These are phyloP conservation scores for Triangularia setosa DNA, from an alignment of 2,329 filamentous ascomycete genomes.

Conservation along the genomic window DNA sequence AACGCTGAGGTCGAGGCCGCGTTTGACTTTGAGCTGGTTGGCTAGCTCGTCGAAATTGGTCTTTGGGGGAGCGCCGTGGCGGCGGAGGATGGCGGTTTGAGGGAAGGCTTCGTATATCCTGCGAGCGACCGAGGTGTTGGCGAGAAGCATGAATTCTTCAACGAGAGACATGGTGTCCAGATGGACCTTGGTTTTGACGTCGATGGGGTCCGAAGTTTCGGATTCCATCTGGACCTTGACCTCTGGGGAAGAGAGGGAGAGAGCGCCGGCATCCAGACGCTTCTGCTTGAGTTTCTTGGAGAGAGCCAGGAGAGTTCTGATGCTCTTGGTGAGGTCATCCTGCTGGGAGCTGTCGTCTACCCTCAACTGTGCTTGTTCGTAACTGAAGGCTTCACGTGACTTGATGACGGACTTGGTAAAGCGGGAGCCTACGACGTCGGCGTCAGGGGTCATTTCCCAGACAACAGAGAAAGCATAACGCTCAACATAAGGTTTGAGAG, in stretches of 20 bases:
- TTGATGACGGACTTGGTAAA: conserved; percentile 99
- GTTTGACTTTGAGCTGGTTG: conserved; percentile 86
- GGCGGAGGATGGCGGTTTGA: conserved; percentile 88
- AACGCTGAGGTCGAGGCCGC: conserved; percentile 71
- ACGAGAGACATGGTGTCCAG: conserved; percentile 96
- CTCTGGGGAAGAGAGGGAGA: conserved; percentile 96
- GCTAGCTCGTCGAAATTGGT: conserved; percentile 94
- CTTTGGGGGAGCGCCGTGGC: conserved; percentile 87
- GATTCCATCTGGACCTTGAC: conserved; percentile 93
- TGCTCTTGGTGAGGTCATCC: conserved; percentile 85
- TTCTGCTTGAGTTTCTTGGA: conserved; percentile 93
- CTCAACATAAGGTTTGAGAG: conserved; percentile 96
- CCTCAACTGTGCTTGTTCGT: conserved; percentile 89
- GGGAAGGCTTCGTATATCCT: conserved; percentile 91
- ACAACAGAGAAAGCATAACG: conserved; percentile 80
- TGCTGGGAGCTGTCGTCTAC: conserved; percentile 86
- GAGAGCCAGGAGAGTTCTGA: conserved; percentile 79
- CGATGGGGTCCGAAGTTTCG: conserved; percentile 91
- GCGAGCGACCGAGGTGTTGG: conserved; percentile 88
- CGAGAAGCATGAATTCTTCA: conserved; percentile 98
- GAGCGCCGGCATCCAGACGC: conserved; percentile 90
- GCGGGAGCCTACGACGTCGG: conserved; percentile 76
- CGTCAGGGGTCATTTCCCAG: conserved; percentile 84
- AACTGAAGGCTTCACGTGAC: conserved; percentile 94
- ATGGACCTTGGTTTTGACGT: conserved; percentile 91